Evolutionary conservation across 164 flowering plant genomes (phyloP).

Genomic region (Warburgia ugandensis): DNA sequence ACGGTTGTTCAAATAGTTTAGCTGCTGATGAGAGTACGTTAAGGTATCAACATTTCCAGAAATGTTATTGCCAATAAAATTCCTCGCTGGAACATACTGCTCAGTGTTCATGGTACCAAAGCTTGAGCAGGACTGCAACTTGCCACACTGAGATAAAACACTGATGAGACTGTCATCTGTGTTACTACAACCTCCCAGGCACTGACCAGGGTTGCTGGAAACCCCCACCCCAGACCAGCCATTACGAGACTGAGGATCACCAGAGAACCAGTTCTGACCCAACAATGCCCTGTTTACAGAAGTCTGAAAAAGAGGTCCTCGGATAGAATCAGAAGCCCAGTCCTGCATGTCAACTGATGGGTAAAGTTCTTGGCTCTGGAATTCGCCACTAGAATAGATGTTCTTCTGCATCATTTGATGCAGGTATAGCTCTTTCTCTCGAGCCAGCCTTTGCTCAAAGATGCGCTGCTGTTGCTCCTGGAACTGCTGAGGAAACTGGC

Average conservation of each 20-base stretch:
- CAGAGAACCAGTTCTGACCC: conserved; percentile 47
- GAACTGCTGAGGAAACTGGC: conserved; percentile 37
- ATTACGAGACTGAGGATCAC: conserved; percentile 35
- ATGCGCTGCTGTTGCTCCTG: conserved; percentile 33
- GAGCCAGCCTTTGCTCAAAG: conserved; percentile 36
- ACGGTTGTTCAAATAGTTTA: conserved; percentile 35
- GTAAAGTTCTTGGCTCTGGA: conserved; percentile 37
- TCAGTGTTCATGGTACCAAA: conserved; percentile 27
- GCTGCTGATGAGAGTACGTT: conserved; percentile 32
- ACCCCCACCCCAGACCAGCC: conserved; percentile 45
- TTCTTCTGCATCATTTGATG: conserved; percentile 36
- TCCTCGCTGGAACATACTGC: conserved; percentile 37
- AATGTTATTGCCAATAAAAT: conserved; percentile 26
- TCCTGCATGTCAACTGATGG: conserved; percentile 28
- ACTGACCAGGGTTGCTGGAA: conserved; percentile 25
- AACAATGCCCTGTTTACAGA: conserved; percentile 25
- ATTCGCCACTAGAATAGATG: conserved; percentile 36
- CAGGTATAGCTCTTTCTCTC: conserved; percentile 36
- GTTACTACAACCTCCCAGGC: conserved; percentile 33
- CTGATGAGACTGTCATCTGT: conserved; percentile 57
- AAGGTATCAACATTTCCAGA: conserved; percentile 26
- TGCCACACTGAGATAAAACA: conserved; percentile 53
- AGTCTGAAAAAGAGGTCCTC: conserved; percentile 31
- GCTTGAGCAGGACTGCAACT: conserved; percentile 25
- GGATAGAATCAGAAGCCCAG: conserved; percentile 38